A percentile compares a stretch with the other conserved stretches of the same genome.
Evolutionary conservation across 441 rosid species (phyloP).

Genomic region (Dalechampia spathulata): DNA sequence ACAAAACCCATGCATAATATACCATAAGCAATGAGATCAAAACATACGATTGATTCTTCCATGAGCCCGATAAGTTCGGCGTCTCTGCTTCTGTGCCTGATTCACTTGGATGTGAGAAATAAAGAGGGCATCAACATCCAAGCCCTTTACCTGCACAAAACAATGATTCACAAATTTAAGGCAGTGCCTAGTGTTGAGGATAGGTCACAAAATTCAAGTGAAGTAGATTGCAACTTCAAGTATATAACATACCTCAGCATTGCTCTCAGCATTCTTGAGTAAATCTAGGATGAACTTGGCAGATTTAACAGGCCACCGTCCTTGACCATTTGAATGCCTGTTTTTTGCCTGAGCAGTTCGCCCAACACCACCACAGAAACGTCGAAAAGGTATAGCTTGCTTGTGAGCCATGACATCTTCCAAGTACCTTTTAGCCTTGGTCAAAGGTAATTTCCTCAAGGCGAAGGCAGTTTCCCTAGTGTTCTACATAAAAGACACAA

Average conservation of each 20-base stretch:
- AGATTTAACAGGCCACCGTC: slow-evolving; percentile 94
- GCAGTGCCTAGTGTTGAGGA: not conserved
- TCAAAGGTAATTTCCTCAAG: slow-evolving; percentile 61
- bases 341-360: slow-evolving; percentile 98
- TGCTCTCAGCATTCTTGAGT: slow-evolving; percentile 93
- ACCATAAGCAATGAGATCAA: not conserved
- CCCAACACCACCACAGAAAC: slow-evolving; percentile 91
- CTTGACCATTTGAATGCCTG: slow-evolving; percentile 92
- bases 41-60: slow-evolving; percentile 90
- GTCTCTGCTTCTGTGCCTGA: slow-evolving; percentile 89
- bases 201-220: not conserved
- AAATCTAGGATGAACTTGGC: slow-evolving; percentile 80
- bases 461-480: slow-evolving; percentile 87
- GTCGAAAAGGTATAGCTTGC: slow-evolving; percentile 95
- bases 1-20: not conserved
- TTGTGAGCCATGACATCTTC: slow-evolving; percentile 97
- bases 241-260: slow-evolving; percentile 55
- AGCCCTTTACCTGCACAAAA: slow-evolving; percentile 63
- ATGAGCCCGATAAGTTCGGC: slow-evolving; percentile 90
- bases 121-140: slow-evolving; percentile 76
- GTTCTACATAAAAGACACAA: slow-evolving; percentile 32
- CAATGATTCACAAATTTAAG: not conserved
- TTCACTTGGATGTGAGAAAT: slow-evolving; percentile 89
- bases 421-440: slow-evolving; percentile 85
- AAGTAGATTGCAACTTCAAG: not conserved